phyloP scores from a whole-genome alignment of 2,329 filamentous ascomycete genomes.

The Apiospora sp. region DNA sequence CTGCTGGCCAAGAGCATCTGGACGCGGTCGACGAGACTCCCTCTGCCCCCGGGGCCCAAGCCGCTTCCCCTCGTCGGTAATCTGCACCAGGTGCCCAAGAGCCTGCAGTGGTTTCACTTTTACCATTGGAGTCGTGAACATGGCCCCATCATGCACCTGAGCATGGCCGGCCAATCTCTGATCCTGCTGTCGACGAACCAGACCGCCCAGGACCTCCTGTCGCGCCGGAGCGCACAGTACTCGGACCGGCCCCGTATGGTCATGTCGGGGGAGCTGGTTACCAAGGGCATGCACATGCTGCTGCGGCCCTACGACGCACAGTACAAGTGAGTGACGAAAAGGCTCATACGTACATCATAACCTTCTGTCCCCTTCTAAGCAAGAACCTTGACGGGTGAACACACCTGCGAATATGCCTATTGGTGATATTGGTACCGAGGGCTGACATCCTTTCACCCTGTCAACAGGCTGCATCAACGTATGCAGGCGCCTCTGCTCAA shows the following conservation, averaged over 20 bases:
- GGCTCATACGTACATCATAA: not conserved
- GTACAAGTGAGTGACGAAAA: constrained; percentile 35
- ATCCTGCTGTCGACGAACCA: constrained; percentile 30
- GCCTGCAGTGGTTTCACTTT: constrained; percentile 31
- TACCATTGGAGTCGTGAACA: constrained; percentile 31
- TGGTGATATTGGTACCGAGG: not conserved
- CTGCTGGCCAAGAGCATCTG: not conserved
- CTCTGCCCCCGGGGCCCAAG: constrained; percentile 31
- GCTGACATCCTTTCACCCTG: not conserved
- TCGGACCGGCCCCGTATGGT: constrained; percentile 37
- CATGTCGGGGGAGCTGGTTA: constrained; percentile 43
- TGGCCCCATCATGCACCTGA: constrained; percentile 33
- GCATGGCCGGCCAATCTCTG: constrained; percentile 33
- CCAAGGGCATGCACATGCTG: constrained; percentile 47
- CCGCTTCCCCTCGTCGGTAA: constrained; percentile 34
- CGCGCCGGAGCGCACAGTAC: constrained; percentile 31
- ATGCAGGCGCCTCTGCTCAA: constrained; percentile 47
- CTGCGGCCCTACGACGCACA: constrained; percentile 50
- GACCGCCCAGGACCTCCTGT: constrained; percentile 32
- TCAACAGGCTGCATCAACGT: constrained; percentile 44
- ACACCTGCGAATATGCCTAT: not conserved
- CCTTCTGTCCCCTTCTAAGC: not conserved
- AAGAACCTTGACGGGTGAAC: not conserved
- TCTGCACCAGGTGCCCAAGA: constrained; percentile 30
- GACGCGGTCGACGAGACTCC: not conserved